Conservation (phyloP, 2,329 filamentous ascomycete species). For the Venturia carpophila region DNA sequence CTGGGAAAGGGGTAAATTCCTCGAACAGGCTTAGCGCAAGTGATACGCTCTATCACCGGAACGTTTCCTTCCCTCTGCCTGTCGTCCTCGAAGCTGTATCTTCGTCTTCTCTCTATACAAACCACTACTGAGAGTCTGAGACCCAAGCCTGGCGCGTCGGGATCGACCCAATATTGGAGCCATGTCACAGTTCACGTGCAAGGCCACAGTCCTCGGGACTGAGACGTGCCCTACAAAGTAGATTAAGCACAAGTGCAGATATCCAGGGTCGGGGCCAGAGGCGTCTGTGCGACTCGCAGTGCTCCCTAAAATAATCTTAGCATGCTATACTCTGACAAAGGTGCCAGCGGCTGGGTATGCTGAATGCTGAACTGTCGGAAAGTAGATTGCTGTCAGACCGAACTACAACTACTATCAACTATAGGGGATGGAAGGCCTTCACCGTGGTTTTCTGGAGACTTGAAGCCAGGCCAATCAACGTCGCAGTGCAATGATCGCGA, state of each 20-base stretch:
- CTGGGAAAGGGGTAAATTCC: too few relatives aligned
- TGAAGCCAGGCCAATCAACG: background rate
- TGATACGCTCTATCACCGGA: too few relatives aligned
- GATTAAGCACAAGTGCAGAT: background rate
- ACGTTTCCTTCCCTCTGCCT: too few relatives aligned
- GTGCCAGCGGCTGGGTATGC: background rate
- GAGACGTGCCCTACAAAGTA: background rate
- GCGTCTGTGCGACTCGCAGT: background rate
- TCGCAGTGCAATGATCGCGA: too few relatives aligned
- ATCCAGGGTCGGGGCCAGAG: background rate
- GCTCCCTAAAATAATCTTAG: background rate
- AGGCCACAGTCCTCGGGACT: too few relatives aligned
- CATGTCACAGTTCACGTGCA: too few relatives aligned
- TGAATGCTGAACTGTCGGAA: background rate
- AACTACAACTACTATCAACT: background rate
- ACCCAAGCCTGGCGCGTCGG: too few relatives aligned
- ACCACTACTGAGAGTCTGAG: too few relatives aligned
- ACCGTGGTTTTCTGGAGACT: background rate
- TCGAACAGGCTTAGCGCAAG: too few relatives aligned
- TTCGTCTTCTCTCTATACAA: too few relatives aligned
- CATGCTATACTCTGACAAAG: background rate
- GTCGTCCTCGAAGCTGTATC: too few relatives aligned
- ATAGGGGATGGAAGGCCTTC: background rate
- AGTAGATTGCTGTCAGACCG: background rate
- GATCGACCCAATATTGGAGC: too few relatives aligned